Base-by-base conservation (phyloP, 345 rosid species). In the Populus nigra region DNA sequence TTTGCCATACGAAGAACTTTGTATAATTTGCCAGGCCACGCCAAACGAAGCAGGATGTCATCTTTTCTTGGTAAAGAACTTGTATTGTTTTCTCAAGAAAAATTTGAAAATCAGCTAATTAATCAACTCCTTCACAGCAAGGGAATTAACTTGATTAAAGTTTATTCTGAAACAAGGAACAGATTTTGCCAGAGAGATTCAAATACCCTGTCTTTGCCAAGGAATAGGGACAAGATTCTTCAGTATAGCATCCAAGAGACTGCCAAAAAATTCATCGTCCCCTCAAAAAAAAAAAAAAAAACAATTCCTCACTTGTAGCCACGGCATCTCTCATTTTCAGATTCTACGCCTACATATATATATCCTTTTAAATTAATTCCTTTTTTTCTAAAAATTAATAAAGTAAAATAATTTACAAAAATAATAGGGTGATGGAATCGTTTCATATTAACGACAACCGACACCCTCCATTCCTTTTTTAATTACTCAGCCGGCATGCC, bases 401-500 rank as follows among this genome's bases (percentile, higher is more conserved):
- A 77, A 8, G 22, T 2, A 3, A 29, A 35, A 50, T 68, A 57
- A 41, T 72, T 72, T 72, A 76, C 73, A 71, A 13, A 10, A 73
- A 33, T 17, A 31, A 73, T 10, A 17, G 11, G 8, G 3, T 2
- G 12, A 43, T 35, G 75, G 75, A 62, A 55, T 29, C 79, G 47
- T 50, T 65, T 49, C 67, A 13, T 20, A 8, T 41, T 15, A 49
- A 50, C 1, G 6, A 50, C 33, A 25, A 23, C 23, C 45, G 39
- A 31, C 41, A 25, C 36, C 45, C 43, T 25, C 47, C 41, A 25
- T 31, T 43, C 36, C 65, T 17, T 12, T 29, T 3, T 41, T 10
- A 10, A n/a, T 45, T 50, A 79, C 59, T 75, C 81, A 3, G 82
- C 72, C 75, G 86, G 85, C 84, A 45, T 3, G 6, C 80, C 69